These are phyloP conservation scores for Azolla pinnata DNA, from an alignment of 75 land plant species.

Conservation along the genomic window DNA sequence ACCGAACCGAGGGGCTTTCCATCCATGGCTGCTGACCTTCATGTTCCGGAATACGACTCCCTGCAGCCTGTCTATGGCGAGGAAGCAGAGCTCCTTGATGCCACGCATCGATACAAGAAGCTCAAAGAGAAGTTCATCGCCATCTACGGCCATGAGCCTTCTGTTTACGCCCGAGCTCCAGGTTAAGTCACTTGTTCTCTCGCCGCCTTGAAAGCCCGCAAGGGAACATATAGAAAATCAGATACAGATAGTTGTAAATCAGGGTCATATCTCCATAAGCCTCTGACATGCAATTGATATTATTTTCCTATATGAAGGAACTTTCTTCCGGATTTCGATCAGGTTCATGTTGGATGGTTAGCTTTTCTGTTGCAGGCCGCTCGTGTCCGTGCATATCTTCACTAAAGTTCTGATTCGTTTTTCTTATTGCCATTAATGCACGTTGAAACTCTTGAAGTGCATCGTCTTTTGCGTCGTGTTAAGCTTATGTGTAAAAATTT, in stretches of 20 bases:
- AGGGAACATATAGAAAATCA: too few species aligned
- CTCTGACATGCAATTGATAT: neutral
- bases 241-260: too few species aligned
- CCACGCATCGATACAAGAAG: constrained; percentile 44
- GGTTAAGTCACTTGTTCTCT: constrained; percentile 25
- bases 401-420: too few species aligned
- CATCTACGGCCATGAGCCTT: constrained; percentile 57
- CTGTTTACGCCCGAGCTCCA: constrained; percentile 81
- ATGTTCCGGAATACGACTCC: constrained; percentile 48
- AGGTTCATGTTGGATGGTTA: neutral
- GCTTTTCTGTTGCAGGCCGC: constrained; percentile 4
- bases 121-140: constrained; percentile 53
- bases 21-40: too few species aligned
- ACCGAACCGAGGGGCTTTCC: too few species aligned
- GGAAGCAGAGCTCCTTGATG: constrained; percentile 59
- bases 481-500: too few species aligned
- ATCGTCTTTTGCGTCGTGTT: too few species aligned
- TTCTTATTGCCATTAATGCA: too few species aligned
- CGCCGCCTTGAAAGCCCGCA: neutral
- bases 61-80: constrained; percentile 69
- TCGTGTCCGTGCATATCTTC: too few species aligned
- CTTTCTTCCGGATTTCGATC: neutral
- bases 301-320: neutral
- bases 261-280: neutral
- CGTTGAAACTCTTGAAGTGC: too few species aligned